Evolutionary conservation across 2,329 filamentous ascomycete species (phyloP).

Genomic region (Penicillium sp.): DNA sequence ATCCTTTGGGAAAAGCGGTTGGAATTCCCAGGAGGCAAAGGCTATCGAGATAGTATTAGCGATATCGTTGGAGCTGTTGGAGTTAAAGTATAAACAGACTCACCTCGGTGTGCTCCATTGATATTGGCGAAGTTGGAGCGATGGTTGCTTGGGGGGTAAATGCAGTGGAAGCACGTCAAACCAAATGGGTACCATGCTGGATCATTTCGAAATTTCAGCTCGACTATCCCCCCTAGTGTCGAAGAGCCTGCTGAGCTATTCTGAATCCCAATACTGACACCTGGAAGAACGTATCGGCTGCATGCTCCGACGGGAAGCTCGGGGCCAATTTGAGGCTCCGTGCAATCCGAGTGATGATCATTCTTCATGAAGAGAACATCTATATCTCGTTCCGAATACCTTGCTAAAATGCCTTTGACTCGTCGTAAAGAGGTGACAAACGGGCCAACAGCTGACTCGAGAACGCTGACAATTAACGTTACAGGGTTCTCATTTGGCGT

Average conservation of each 20-base stretch:
- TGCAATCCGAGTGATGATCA: not conserved
- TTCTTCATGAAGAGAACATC: slow-evolving; percentile 1
- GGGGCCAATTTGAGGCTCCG: not conserved
- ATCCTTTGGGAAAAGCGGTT: not conserved
- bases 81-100: not conserved
- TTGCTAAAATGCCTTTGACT: not conserved
- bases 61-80: not conserved
- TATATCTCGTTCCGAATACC: not conserved
- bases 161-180: slow-evolving; percentile 1
- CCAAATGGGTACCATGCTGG: not conserved
- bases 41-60: not conserved
- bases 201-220: not conserved
- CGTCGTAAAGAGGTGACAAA: not conserved
- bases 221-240: not conserved
- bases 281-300: not conserved
- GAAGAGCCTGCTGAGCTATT: not conserved
- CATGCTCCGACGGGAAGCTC: not conserved
- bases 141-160: not conserved
- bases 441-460: not conserved
- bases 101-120: not conserved
- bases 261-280: not conserved
- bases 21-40: not conserved
- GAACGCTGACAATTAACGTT: not conserved
- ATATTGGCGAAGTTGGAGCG: not conserved
- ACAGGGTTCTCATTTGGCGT: not conserved